Base-by-base conservation (phyloP, 139 green algal species). In the Volvox africanus region DNA sequence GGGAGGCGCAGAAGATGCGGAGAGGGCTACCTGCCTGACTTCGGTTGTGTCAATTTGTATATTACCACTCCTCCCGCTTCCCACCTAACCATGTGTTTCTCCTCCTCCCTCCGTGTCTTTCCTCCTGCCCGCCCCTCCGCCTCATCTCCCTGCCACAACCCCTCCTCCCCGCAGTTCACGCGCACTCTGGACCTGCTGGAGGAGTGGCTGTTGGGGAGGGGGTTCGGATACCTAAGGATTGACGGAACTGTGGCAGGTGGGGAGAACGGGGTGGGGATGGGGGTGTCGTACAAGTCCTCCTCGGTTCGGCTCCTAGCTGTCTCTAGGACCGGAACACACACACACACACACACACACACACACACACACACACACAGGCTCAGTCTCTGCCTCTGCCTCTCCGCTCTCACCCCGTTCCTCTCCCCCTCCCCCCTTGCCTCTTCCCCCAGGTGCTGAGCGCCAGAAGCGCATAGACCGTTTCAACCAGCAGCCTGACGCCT, bases 401-500 rank as follows among this genome's bases (percentile, higher is more conserved):
- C 55, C 3, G 44, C 16, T 73, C 28, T 3, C 55, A 28, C 26
- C 14, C 83, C 18, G 24, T 37, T 14, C n/a, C 26, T 28, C 65
- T 28, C 65, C 26, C 24, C 37, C 35, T 21, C 17, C 17, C 65
- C 55, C 0, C 55, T 19, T 76, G 18, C 32, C 32, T 30, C 82
- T 19, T 78, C 80, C 79, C 61, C 20, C 82, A 84, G 93, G 94
- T 30, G n/a, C 78, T 28, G 94, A 97, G 86, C 93, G 96, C 22
- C 96, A 98, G 93, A 78, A 82, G n/a, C 93, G 94, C 62, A 97
- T 98, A 61, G 96, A 98, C 93, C 68, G 71, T 35, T 98, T 97
- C 94, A 98, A 98, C 93, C 85, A 28, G 12, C 67, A 93, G 28
- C 91, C 87, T 1, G 95, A 93, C 33, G 80, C 99, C 86, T 98